Evolutionary conservation across 495 filamentous ascomycete genomes (phyloP), one percentile per base, ranked within the genome.

Genomic region (Xylaria cubensis): DNA sequence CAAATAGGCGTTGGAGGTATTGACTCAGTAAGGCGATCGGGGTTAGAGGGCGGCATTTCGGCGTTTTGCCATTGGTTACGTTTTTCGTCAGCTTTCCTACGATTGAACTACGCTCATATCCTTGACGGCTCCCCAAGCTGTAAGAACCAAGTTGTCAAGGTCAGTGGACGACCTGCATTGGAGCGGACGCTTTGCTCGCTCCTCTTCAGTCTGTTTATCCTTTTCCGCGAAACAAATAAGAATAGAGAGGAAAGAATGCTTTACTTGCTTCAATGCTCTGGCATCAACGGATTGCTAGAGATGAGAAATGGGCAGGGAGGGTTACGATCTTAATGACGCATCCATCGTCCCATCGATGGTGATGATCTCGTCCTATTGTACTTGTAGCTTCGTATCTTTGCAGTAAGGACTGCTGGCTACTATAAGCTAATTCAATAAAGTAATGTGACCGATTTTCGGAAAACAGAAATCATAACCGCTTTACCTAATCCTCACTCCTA

Each of bases 1-100:
- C 7, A 32, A 53, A 10, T 59, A 50, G 67, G 58, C 29, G 56
- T 62, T 70, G 19, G 67, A 50, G 46, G 44, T 48, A n/a, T 51
- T 62, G 53, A 34, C 6, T 44, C 17, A 4, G 29, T 69, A 3
- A 5, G 26, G 36, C 24, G 4, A 58, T 34, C 15, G 61, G 44
- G 63, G 41, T 17, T 58, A 56, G 50, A 55, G 13, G 51, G 50
- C 58, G 29, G 32, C 34, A 32, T 58, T 46, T 58, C 21, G 51
- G 65, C 50, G 34, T 48, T 67, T 24, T 26, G 36, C 34, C 36
- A 19, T 24, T 42, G 36, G 7, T 55, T 21, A 29, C 26, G 21
- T 26, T 53, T 58, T 44, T 13, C 21, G 19, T 51, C 51, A 24
- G 8, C 36, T 46, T 24, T 59, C 26, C 39, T n/a, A 17, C 7